Evolutionary conservation across 805 yeast genomes (phyloP), one percentile per base, ranked within the genome.

Genomic region (Kodamaea kaohsiungensis): DNA sequence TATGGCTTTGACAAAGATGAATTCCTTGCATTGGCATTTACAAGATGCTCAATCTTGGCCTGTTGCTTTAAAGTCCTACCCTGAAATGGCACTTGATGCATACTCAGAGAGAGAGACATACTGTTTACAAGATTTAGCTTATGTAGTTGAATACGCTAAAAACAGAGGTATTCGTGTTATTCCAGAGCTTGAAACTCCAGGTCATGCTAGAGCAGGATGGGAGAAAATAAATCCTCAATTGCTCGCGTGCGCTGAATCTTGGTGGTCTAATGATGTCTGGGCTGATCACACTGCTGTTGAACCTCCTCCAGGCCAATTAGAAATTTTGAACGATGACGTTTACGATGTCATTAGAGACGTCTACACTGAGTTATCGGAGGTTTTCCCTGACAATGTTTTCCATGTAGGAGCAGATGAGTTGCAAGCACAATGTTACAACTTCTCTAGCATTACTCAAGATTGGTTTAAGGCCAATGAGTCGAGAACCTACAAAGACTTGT

Each of bases 331-430:
- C 52, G 58, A 68, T 38, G 57, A 61, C 2, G 68, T 77, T 2
- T 73, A 71, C 53, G 66, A 70, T 2, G 66, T 71, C 15, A 67
- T 76, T 6, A 55, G 58, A 35, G 62, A 65, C 16, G 71, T 76
- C 7, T 74, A 66, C 56, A 52, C 66, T 10, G 79, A 76, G 48
- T 45, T 76, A 8, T 59, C 65, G 15, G 54, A 48, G 1, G 51
- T 73, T 13, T 76, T 75, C 57, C 46, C 57, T 4, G 79, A 75
- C 55, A 57, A 68, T 45, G 59, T 70, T n/a, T 73, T 73, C 66
- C 80, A 76, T 56, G 76, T 74, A 39, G 80, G 80, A 5, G 66
- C 62, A 38, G 79, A 76, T 55, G 80, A 76, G 59, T 59, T 75
- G 49, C 65, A 61, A 35, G 57, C 64, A 9, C 56, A 54, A 5